Evolutionary conservation across 148 eudicot species (phyloP).

Genomic region (Gaultheria prostrata): DNA sequence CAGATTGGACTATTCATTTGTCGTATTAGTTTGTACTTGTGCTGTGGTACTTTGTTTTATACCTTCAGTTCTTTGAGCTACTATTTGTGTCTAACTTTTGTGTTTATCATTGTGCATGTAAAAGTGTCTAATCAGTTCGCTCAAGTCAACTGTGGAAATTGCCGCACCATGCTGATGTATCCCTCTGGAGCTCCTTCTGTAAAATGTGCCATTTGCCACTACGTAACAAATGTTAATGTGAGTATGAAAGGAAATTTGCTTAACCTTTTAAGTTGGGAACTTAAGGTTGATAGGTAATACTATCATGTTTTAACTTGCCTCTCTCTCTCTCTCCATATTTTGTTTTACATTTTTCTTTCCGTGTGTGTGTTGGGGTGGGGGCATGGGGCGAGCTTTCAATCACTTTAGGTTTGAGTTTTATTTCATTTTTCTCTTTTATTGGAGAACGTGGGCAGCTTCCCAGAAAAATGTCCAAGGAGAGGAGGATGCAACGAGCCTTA

Average conservation of each 20-base stretch:
- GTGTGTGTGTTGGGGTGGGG: background rate
- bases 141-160: conserved; percentile 77
- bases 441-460: background rate
- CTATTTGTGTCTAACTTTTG: conserved; percentile 12
- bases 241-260: conserved; percentile 30
- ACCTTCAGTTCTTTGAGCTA: background rate
- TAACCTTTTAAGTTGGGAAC: background rate
- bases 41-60: background rate
- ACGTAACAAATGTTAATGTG: conserved; percentile 68
- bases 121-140: conserved; percentile 60
- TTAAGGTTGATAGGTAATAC: background rate
- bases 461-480: background rate
- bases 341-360: background rate
- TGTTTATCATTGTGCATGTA: conserved; percentile 15
- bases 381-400: background rate
- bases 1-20: background rate
- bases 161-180: conserved; percentile 76
- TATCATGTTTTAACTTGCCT: background rate
- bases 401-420: background rate
- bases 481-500: background rate
- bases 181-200: conserved; percentile 90
- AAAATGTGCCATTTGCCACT: conserved; percentile 88
- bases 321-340: background rate
- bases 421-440: background rate
- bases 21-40: background rate